phyloP scores from a whole-genome alignment of 805 yeast genomes.

The Candida koratica region DNA sequence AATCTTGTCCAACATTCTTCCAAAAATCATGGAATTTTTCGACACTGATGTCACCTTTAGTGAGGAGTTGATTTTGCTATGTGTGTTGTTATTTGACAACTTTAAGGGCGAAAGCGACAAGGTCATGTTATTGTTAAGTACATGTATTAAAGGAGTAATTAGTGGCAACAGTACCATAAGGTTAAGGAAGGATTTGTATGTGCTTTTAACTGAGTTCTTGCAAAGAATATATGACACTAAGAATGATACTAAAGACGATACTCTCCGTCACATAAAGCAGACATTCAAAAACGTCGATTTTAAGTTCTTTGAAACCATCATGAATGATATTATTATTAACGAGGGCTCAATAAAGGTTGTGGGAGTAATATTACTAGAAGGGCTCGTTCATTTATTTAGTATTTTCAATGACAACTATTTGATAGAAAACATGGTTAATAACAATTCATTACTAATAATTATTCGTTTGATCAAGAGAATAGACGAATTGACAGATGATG shows the following conservation, averaged over 20 bases:
- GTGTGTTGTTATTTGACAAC: conserved; percentile 60
- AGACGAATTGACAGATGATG: conserved; percentile 58
- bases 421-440: conserved; percentile 58
- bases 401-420: conserved; percentile 51
- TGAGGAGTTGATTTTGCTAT: conserved; percentile 70
- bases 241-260: background rate
- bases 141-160: conserved; percentile 69
- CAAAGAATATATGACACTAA: conserved; percentile 37
- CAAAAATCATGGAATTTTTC: conserved; percentile 71
- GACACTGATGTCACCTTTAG: conserved; percentile 56
- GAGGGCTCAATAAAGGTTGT: conserved; percentile 75
- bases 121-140: conserved; percentile 64
- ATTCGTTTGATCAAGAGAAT: conserved; percentile 65
- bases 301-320: conserved; percentile 57
- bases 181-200: conserved; percentile 76
- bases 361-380: conserved; percentile 70
- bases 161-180: conserved; percentile 64
- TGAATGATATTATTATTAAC: conserved; percentile 75
- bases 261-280: conserved; percentile 35
- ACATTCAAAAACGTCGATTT: conserved; percentile 57
- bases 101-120: conserved; percentile 38
- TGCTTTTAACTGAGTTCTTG: conserved; percentile 63
- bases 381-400: conserved; percentile 53
- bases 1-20: conserved; percentile 69
- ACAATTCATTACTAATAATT: conserved; percentile 61